These are phyloP conservation scores for Fusarium phyllophilum DNA, from an alignment of 2,329 filamentous ascomycete species.

Conservation along the genomic window DNA sequence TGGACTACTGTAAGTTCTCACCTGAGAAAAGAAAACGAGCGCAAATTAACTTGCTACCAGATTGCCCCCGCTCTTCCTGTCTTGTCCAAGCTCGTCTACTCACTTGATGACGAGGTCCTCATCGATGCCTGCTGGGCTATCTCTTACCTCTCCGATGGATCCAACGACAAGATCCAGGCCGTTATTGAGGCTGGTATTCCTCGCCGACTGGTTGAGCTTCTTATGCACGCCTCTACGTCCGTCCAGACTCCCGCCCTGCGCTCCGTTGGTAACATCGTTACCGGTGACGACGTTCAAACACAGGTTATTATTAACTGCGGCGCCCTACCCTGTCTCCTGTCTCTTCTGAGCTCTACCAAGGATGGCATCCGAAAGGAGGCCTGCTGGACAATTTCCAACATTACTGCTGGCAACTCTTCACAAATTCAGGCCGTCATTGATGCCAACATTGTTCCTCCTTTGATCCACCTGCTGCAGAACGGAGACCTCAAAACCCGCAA, in stretches of 20 bases:
- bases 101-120: constrained; percentile 95
- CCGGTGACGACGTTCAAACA: constrained; percentile 97
- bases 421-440: constrained; percentile 98
- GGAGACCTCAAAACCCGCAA: constrained; percentile 99
- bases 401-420: constrained; percentile 96
- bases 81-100: constrained; percentile 97
- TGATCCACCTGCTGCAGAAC: constrained; percentile 95
- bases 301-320: constrained; percentile 99
- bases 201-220: constrained; percentile 91
- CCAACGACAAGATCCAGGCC: constrained; percentile 99
- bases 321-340: constrained; percentile 89
- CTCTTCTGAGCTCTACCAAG: constrained; percentile 94
- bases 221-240: constrained; percentile 98
- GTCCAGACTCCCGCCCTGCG: constrained; percentile 97
- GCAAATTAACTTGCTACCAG: constrained; percentile 56
- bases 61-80: constrained; percentile 95
- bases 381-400: constrained; percentile 99
- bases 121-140: constrained; percentile 99
- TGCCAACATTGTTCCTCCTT: constrained; percentile 93
- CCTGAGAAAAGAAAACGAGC: constrained; percentile 8
- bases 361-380: constrained; percentile 99
- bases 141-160: constrained; percentile 96
- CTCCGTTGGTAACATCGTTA: constrained; percentile 98
- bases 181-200: constrained; percentile 99
- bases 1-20: constrained; percentile 83